Evolutionary conservation across 139 green algal species (phyloP), one percentile per base, ranked within the genome.

Genomic region (Chlorella sp.): DNA sequence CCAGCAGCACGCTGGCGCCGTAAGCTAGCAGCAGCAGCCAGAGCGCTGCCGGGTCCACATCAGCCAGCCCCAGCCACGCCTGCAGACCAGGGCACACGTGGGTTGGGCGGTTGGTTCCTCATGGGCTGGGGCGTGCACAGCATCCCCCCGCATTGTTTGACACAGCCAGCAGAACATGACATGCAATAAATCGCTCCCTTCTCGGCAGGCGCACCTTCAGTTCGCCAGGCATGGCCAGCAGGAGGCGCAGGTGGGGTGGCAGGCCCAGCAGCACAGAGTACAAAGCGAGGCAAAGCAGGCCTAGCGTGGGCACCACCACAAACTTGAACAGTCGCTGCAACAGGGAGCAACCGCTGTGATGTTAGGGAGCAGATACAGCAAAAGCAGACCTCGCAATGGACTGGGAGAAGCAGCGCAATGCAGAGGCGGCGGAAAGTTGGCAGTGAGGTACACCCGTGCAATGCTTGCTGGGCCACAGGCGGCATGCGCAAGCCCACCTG

Each of bases 1-100:
- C 46, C 72, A 87, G 82, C 43, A 84, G 76, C 48, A 75, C 67
- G 41, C 76, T 86, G 1, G 86, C 80, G 1, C 73, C 36, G 58
- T 88, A 88, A 4, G 90, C 87, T 8, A 88, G 26, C 79, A 92
- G 92, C 22, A 94, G 82, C 0, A 84, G 44, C 91, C 90, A 94
- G 20, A 91, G 60, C 1, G 88, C 73, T n/a, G 76, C 43, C 1
- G 67, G 28, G 34, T 80, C 70, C 6, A 93, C 84, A 19, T 43
- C 58, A 19, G 74, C 58, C 43, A 91, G 46, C 0, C 90, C 91
- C 77, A 94, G 86, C 91, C 91, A 94, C 26, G 60, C 75, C 79
- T 84, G 79, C 44, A 38, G 19, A 19, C 32, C 13, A 40, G 65
- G 34, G 34, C 11, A 30, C 65, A 30, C 32, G 0, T 41, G 34